Conservation (phyloP, 148 eudicot species). For the Arbutus unedo region DNA sequence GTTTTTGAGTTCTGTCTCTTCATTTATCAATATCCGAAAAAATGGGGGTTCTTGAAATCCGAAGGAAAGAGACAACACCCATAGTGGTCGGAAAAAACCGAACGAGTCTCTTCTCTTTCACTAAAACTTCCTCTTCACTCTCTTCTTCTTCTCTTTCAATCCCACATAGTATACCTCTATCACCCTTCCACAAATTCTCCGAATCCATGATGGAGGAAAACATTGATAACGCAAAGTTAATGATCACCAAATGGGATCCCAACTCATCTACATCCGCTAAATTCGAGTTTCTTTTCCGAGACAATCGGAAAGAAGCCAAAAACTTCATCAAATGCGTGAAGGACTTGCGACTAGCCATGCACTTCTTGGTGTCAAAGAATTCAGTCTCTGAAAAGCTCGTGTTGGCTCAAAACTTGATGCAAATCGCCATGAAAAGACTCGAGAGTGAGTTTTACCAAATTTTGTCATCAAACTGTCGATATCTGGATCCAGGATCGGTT, state of each 20-base stretch:
- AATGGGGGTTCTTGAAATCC: slow-evolving; percentile 12
- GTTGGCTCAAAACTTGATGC: slow-evolving; percentile 27
- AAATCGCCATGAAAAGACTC: slow-evolving; percentile 32
- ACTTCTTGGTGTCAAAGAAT: slow-evolving; percentile 14
- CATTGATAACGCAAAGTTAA: slow-evolving; percentile 15
- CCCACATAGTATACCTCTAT: background rate
- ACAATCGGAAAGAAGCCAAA: slow-evolving; percentile 27
- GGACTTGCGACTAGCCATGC: slow-evolving; percentile 27
- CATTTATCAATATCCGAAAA: background rate
- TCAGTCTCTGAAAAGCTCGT: slow-evolving; percentile 20
- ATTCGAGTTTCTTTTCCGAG: slow-evolving; percentile 19
- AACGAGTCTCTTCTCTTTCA: slow-evolving; percentile 2
- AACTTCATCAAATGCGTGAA: slow-evolving; percentile 22
- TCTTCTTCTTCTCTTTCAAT: slow-evolving; percentile 1
- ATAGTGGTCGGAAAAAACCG: background rate
- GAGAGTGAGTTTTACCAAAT: slow-evolving; percentile 30
- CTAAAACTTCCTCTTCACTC: background rate
- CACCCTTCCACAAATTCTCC: slow-evolving; percentile 15
- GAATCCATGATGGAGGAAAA: slow-evolving; percentile 23
- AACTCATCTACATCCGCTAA: background rate
- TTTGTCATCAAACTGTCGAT: slow-evolving; percentile 19
- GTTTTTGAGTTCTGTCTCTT: background rate
- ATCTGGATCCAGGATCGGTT: slow-evolving; percentile 27
- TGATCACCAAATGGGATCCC: slow-evolving; percentile 27
- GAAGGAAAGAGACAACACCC: background rate